Evolutionary conservation across 495 filamentous ascomycete genomes (phyloP), one percentile per base, ranked within the genome.

Genomic region (Penicillium paxilli): DNA sequence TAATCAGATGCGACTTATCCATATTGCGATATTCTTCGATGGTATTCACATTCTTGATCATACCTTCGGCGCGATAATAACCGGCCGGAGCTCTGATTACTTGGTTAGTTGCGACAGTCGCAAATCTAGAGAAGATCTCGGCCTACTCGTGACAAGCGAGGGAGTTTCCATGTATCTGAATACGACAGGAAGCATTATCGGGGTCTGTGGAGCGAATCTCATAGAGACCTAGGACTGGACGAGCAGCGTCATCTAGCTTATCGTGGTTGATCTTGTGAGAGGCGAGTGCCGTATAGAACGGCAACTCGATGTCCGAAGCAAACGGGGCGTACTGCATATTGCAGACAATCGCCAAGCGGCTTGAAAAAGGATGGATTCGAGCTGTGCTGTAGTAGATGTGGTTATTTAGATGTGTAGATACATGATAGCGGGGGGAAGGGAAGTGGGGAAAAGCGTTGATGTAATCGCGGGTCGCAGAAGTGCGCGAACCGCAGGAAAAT

Each of bases 11-110:
- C 3, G 73, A 58, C 68, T 90, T 91, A 62, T 96, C 87, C 17
- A 83, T 69, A 58, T 83, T 87, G 54, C 83, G 85, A 72, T 96
- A 98, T 58, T 96, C 91, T 60, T 98, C 94, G 52, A 95, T 85
- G 14, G 94, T 98, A 63, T 98, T 98, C 56, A 93, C 84, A 73
- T 98, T 98, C 68, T 88, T 93, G 57, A 98, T 94, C 63, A 88
- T 89, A 23, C 94, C 94, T 63, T 98, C 93, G 10, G 90, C 94
- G 22, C 92, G 86, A 62, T 85, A 88, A 60, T 83, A 81, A 56
- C 84, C 85, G 24, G 80, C 71, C 12, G 91, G 86, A 24, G 86
- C 84, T 44, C 93, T 98, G 51, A 24, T 38, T 46, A 22, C 21
- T 28, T 56, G 24, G 55, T 64, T 35, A 64, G 52, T 54, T 2